Evolutionary conservation across 1,139 yeast species (phyloP).

Genomic region (Yamadazyma epiphylla): DNA sequence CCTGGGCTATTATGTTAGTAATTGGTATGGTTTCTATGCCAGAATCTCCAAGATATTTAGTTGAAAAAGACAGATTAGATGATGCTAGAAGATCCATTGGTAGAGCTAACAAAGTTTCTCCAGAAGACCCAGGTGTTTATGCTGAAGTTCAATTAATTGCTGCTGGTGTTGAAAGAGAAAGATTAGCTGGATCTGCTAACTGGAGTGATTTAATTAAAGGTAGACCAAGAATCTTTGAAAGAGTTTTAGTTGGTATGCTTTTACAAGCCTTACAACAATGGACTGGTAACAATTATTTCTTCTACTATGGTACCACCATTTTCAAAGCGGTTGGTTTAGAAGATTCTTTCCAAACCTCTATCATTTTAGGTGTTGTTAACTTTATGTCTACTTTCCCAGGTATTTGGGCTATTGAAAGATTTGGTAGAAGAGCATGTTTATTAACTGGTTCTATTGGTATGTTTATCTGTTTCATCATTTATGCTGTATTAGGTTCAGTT

Average conservation of each 20-base stretch:
- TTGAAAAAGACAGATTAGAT: slow-evolving; percentile 34
- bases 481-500: slow-evolving; percentile 58
- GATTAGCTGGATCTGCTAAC: slow-evolving; percentile 59
- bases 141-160: slow-evolving; percentile 57
- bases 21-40: slow-evolving; percentile 58
- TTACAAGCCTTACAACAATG: slow-evolving; percentile 72
- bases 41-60: slow-evolving; percentile 57
- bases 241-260: slow-evolving; percentile 63
- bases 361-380: slow-evolving; percentile 75
- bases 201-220: slow-evolving; percentile 67
- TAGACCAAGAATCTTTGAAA: slow-evolving; percentile 61
- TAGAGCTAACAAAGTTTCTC: slow-evolving; percentile 56
- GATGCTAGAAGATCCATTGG: slow-evolving; percentile 54
- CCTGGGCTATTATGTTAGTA: slow-evolving; percentile 51
- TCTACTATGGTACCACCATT: slow-evolving; percentile 76
- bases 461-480: slow-evolving; percentile 57
- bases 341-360: slow-evolving; percentile 74
- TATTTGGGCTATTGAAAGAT: slow-evolving; percentile 60
- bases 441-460: slow-evolving; percentile 45
- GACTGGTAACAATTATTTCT: slow-evolving; percentile 78
- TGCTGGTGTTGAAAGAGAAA: slow-evolving; percentile 63
- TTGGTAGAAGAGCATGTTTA: slow-evolving; percentile 69
- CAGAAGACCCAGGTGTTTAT: slow-evolving; percentile 56
- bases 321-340: slow-evolving; percentile 72
- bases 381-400: slow-evolving; percentile 71